Conservation (phyloP, 2,329 filamentous ascomycete species). For the Phialophora chinensis region DNA sequence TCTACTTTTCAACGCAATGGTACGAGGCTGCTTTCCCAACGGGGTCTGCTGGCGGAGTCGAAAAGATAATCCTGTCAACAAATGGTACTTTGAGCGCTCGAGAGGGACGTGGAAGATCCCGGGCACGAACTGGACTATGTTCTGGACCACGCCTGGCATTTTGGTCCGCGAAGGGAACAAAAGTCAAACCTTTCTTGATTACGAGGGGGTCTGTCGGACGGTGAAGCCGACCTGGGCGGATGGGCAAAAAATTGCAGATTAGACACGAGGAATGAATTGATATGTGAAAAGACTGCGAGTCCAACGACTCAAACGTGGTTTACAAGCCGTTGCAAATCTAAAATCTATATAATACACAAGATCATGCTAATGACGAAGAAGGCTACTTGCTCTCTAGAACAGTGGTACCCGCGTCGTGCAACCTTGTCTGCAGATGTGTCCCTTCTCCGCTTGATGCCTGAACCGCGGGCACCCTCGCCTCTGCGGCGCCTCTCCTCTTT, state of each 20-base stretch:
- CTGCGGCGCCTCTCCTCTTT: conserved; percentile 21
- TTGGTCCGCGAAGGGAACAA: conserved; percentile 52
- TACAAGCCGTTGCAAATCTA: not conserved
- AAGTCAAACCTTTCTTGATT: conserved; percentile 63
- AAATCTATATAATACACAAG: not conserved
- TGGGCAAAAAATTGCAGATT: conserved; percentile 45
- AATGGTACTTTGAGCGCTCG: conserved; percentile 97
- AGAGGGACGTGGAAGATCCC: conserved; percentile 80
- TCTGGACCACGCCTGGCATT: conserved; percentile 83
- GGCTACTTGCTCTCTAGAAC: not conserved
- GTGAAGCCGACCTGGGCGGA: conserved; percentile 59
- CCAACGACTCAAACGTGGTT: not conserved
- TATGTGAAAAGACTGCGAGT: not conserved
- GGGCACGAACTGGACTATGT: conserved; percentile 94
- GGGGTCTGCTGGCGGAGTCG: conserved; percentile 93
- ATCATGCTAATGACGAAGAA: not conserved
- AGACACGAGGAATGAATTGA: not conserved
- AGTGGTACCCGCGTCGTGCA: not conserved
- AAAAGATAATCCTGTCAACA: conserved; percentile 93
- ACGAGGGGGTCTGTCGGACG: conserved; percentile 74
- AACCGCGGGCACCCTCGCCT: not conserved
- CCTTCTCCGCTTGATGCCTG: not conserved
- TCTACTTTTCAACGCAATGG: conserved; percentile 95
- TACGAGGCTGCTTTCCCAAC: conserved; percentile 81
- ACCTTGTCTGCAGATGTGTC: conserved; percentile 11